A percentile compares a stretch with the other conserved stretches of the same genome.
phyloP scores from a whole-genome alignment of 75 land plant species.

The Pinus taeda region DNA sequence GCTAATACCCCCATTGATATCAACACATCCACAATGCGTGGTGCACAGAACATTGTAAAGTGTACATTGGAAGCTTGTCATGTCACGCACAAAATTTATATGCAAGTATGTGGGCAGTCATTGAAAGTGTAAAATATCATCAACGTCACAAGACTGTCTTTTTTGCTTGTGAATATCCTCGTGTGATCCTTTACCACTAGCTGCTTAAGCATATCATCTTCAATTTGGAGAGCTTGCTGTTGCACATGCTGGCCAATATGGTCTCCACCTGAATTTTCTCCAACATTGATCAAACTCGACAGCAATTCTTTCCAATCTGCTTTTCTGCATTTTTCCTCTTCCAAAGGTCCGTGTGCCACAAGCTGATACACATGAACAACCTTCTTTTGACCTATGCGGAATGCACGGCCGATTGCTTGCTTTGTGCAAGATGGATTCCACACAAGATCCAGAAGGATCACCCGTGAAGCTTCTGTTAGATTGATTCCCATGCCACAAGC shows the following conservation, averaged over 20 bases:
- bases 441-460: slow-evolving; percentile 70
- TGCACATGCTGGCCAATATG: slow-evolving; percentile 19
- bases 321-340: slow-evolving; percentile 59
- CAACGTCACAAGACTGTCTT: not conserved
- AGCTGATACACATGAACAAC: slow-evolving; percentile 76
- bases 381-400: slow-evolving; percentile 82
- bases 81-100: too few species aligned
- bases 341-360: slow-evolving; percentile 54
- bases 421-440: slow-evolving; percentile 86
- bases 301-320: slow-evolving; percentile 67
- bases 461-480: slow-evolving; percentile 85
- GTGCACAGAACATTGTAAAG: too few species aligned
- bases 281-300: slow-evolving; percentile 53
- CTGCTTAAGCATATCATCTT: slow-evolving; percentile 53
- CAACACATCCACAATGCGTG: too few species aligned
- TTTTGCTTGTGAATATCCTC: slow-evolving; percentile 19
- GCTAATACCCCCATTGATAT: too few species aligned
- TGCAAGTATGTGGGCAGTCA: too few species aligned
- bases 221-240: slow-evolving; percentile 31
- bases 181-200: slow-evolving; percentile 44
- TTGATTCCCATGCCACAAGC: slow-evolving; percentile 91
- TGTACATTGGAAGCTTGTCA: too few species aligned
- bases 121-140: too few species aligned
- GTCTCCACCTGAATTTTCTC: slow-evolving; percentile 16
- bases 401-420: slow-evolving; percentile 87